Evolutionary conservation across 2,329 filamentous ascomycete genomes (phyloP).

Genomic region (Stagonosporopsis rhizophila): DNA sequence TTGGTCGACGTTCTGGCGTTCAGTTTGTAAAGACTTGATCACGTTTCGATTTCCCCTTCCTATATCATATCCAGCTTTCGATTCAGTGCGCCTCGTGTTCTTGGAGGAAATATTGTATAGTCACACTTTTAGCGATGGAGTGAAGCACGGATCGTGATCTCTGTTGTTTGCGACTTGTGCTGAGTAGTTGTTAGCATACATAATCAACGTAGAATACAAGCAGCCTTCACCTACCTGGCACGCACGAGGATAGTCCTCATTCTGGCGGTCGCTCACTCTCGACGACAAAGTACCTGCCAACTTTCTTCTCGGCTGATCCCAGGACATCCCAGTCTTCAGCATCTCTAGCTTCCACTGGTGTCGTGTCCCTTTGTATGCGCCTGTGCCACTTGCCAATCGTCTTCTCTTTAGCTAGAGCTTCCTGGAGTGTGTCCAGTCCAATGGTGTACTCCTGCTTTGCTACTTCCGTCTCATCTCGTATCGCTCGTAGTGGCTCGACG

Average conservation of each 20-base stretch:
- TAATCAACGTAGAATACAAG: background rate
- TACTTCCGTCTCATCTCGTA: slow-evolving; percentile 77
- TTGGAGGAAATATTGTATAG: background rate
- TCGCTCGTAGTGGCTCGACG: slow-evolving; percentile 75
- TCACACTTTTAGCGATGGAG: background rate
- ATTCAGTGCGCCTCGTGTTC: background rate
- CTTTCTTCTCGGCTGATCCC: slow-evolving; percentile 68
- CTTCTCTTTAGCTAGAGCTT: slow-evolving; percentile 67
- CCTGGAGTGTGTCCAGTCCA: slow-evolving; percentile 63
- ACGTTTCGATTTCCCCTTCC: background rate
- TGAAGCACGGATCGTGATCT: background rate
- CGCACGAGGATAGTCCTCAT: slow-evolving; percentile 12
- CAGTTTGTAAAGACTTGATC: background rate
- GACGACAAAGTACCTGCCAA: slow-evolving; percentile 79
- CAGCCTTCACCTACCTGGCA: background rate
- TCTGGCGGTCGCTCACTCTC: slow-evolving; percentile 61
- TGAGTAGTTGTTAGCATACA: background rate
- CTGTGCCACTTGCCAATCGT: slow-evolving; percentile 61
- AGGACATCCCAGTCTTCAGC: slow-evolving; percentile 75
- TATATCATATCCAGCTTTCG: background rate
- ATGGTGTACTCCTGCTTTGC: slow-evolving; percentile 66
- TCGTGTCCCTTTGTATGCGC: slow-evolving; percentile 58
- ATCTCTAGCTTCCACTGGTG: slow-evolving; percentile 50
- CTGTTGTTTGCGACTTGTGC: background rate
- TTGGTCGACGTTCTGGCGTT: background rate